Evolutionary conservation across 2,329 filamentous ascomycete genomes (phyloP).

Genomic region (Cylindrodendrum hubeiense): DNA sequence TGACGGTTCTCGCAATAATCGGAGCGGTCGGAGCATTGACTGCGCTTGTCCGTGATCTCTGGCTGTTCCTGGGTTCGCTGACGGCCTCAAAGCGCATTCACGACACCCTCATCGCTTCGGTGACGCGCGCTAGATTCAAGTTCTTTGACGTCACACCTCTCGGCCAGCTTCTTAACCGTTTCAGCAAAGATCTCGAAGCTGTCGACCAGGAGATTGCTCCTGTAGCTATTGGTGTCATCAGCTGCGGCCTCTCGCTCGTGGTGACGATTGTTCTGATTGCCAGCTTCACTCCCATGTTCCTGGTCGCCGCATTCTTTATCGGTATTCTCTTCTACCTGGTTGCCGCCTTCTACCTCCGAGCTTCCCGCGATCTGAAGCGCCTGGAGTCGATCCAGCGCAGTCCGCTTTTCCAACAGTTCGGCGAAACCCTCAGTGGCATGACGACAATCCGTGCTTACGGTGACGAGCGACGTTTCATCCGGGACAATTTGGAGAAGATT

Average conservation of each 20-base stretch:
- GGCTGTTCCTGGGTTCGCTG: slow-evolving; percentile 93
- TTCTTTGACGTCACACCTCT: slow-evolving; percentile 98
- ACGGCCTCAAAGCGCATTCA: slow-evolving; percentile 90
- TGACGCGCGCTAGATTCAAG: slow-evolving; percentile 92
- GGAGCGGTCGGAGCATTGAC: slow-evolving; percentile 83
- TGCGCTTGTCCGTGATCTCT: slow-evolving; percentile 84
- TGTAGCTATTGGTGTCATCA: slow-evolving; percentile 82
- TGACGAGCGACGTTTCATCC: slow-evolving; percentile 91
- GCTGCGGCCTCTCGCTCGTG: slow-evolving; percentile 74
- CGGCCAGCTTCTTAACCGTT: slow-evolving; percentile 97
- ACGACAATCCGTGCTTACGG: slow-evolving; percentile 98
- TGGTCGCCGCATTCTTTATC: slow-evolving; percentile 89
- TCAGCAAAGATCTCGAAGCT: slow-evolving; percentile 96
- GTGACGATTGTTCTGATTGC: slow-evolving; percentile 92
- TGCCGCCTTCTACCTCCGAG: slow-evolving; percentile 88
- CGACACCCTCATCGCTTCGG: slow-evolving; percentile 78
- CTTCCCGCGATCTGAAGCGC: slow-evolving; percentile 95
- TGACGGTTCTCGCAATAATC: slow-evolving; percentile 84
- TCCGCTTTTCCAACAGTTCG: slow-evolving; percentile 97
- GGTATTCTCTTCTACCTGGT: slow-evolving; percentile 84
- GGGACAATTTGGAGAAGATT: slow-evolving; percentile 89
- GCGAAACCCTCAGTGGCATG: slow-evolving; percentile 93
- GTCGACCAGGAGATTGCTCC: slow-evolving; percentile 97
- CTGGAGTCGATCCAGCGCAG: slow-evolving; percentile 95
- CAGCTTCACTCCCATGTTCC: slow-evolving; percentile 88